Evolutionary conservation across 2,329 filamentous ascomycete genomes (phyloP).

Genomic region (Pseudogymnoascus sp.): DNA sequence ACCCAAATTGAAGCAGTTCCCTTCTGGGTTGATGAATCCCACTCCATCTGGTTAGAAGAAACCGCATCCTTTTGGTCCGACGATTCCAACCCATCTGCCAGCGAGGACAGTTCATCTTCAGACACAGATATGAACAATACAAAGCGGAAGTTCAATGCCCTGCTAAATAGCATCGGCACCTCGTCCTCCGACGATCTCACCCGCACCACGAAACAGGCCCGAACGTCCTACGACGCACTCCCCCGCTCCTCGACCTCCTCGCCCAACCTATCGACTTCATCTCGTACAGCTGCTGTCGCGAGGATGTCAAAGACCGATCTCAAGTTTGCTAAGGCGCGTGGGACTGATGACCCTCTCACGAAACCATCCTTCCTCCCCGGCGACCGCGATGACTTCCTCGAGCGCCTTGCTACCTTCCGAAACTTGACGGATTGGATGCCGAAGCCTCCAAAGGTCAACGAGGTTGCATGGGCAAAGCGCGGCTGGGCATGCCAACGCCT

Average conservation of each 20-base stretch:
- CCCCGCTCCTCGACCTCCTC: constrained; percentile 31
- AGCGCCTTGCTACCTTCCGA: constrained; percentile 76
- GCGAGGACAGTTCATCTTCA: neutral
- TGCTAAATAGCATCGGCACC: constrained; percentile 58
- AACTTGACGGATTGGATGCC: constrained; percentile 90
- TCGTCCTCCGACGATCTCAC: constrained; percentile 29
- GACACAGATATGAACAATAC: constrained; percentile 54
- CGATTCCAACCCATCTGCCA: neutral
- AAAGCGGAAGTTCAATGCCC: constrained; percentile 75
- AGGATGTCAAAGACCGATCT: neutral
- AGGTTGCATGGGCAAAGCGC: constrained; percentile 89
- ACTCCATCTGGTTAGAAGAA: neutral
- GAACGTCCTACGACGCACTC: constrained; percentile 34
- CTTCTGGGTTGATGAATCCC: neutral
- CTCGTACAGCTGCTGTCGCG: neutral
- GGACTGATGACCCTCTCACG: neutral
- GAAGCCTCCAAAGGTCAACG: constrained; percentile 76
- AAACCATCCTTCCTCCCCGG: constrained; percentile 43
- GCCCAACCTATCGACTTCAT: constrained; percentile 26
- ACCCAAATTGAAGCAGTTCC: neutral
- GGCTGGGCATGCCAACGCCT: constrained; percentile 82
- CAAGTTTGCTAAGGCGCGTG: neutral
- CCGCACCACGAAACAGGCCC: constrained; percentile 23
- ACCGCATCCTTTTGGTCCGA: constrained; percentile 3
- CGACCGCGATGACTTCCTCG: constrained; percentile 75